Evolutionary conservation across 208 protist genomes (phyloP).

Genomic region (Leishmania guyanensis): DNA sequence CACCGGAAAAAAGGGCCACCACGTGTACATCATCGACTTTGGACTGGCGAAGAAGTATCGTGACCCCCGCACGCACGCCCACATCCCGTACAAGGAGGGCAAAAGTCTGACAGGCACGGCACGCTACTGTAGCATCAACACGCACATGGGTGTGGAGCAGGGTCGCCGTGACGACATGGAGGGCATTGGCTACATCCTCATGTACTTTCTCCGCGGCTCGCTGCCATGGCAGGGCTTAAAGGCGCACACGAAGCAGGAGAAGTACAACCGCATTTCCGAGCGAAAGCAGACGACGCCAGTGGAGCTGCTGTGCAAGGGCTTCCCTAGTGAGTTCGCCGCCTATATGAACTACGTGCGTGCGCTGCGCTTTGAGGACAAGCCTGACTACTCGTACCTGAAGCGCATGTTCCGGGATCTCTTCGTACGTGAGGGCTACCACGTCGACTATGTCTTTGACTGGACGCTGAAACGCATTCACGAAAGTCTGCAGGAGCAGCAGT

Average conservation of each 20-base stretch:
- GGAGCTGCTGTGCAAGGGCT: slow-evolving; percentile 95
- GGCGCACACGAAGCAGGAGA: slow-evolving; percentile 97
- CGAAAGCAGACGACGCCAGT: slow-evolving; percentile 97
- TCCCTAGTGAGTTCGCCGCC: slow-evolving; percentile 95
- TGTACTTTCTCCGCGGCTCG: slow-evolving; percentile 99
- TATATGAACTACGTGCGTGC: slow-evolving; percentile 98
- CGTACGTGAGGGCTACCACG: slow-evolving; percentile 96
- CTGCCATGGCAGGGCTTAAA: slow-evolving; percentile 99
- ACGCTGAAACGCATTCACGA: slow-evolving; percentile 88
- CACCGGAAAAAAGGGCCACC: slow-evolving; percentile 84
- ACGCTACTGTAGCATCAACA: slow-evolving; percentile 99
- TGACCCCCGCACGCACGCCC: slow-evolving; percentile 97
- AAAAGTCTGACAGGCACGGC: slow-evolving; percentile 99
- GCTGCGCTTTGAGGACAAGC: slow-evolving; percentile 98
- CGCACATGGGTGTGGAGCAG: slow-evolving; percentile 98
- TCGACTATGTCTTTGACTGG: slow-evolving; percentile 99
- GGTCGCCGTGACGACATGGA: slow-evolving; percentile 98
- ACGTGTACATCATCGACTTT: slow-evolving; percentile 99
- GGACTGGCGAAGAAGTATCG: slow-evolving; percentile 99
- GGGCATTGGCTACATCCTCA: slow-evolving; percentile 98
- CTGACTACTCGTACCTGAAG: slow-evolving; percentile 98
- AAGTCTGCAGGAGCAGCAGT: slow-evolving; percentile 55
- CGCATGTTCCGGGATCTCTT: slow-evolving; percentile 99
- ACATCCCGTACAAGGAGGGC: slow-evolving; percentile 99
- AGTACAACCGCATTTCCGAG: slow-evolving; percentile 99